phyloP scores from a whole-genome alignment of 1,284 basidiomycete genomes.

The Trametes polyzona region DNA sequence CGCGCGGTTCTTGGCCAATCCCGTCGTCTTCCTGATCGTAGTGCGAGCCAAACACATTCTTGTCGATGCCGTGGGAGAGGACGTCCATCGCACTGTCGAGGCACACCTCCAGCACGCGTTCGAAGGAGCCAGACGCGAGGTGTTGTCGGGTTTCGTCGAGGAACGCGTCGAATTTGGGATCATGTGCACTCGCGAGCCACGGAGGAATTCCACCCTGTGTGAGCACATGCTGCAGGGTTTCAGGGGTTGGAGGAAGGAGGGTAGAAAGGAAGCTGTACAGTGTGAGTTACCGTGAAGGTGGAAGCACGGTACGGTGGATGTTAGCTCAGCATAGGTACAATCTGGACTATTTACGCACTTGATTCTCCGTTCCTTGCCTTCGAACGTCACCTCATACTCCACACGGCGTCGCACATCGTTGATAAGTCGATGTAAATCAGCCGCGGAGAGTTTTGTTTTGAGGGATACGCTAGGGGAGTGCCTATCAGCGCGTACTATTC shows the following conservation, averaged over 20 bases:
- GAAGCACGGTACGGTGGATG: not conserved
- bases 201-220: slow-evolving; percentile 58
- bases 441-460: slow-evolving; percentile 70
- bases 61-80: slow-evolving; percentile 57
- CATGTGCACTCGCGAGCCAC: slow-evolving; percentile 35
- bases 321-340: not conserved
- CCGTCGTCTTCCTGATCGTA: slow-evolving; percentile 19
- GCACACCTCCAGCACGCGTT: slow-evolving; percentile 64
- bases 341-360: slow-evolving; percentile 43
- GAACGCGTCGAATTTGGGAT: slow-evolving; percentile 63
- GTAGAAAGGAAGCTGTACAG: slow-evolving; percentile 68
- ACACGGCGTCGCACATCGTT: slow-evolving; percentile 73
- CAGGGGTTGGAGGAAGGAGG: slow-evolving; percentile 71
- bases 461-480: slow-evolving; percentile 65
- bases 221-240: slow-evolving; percentile 71
- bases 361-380: slow-evolving; percentile 59
- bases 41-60: slow-evolving; percentile 53
- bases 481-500: not conserved
- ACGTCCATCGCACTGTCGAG: slow-evolving; percentile 69
- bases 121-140: slow-evolving; percentile 72
- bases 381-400: slow-evolving; percentile 71
- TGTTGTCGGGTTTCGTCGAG: slow-evolving; percentile 71
- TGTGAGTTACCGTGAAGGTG: not conserved
- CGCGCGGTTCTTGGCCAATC: slow-evolving; percentile 30
- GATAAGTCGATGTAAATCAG: slow-evolving; percentile 72